These are phyloP conservation scores for Scalesia atractyloides DNA, from an alignment of 129 eudicot genomes.

Conservation along the genomic window DNA sequence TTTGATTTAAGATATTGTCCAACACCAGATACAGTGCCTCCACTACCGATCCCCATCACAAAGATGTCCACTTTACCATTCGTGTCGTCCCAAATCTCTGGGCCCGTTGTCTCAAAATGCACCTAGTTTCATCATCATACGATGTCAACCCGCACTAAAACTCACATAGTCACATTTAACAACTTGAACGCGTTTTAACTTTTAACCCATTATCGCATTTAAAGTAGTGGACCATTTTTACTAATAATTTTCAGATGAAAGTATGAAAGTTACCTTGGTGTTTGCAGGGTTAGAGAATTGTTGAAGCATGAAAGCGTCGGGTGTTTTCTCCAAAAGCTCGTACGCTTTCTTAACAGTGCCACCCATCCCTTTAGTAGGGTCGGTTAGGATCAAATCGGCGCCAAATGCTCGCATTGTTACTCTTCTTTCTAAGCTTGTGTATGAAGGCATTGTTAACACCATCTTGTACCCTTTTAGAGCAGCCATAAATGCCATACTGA, in stretches of 20 bases:
- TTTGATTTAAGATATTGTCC: slow-evolving; percentile 94
- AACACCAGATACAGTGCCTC: slow-evolving; percentile 98
- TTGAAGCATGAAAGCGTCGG: slow-evolving; percentile 92
- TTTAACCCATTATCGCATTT: not conserved
- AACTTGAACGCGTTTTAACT: not conserved
- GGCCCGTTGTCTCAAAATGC: slow-evolving; percentile 97
- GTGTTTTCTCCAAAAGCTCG: slow-evolving; percentile 80
- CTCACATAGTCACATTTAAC: no score
- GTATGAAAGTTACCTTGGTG: slow-evolving; percentile 52
- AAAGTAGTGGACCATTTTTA: not conserved
- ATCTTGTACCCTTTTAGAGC: slow-evolving; percentile 98
- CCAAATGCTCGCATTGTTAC: slow-evolving; percentile 97
- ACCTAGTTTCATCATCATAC: slow-evolving; percentile 44
- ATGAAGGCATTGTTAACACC: slow-evolving; percentile 97
- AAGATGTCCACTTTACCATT: slow-evolving; percentile 89
- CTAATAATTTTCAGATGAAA: not conserved
- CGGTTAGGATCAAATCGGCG: slow-evolving; percentile 87
- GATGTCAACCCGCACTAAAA: slow-evolving; percentile 8
- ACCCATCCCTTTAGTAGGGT: slow-evolving; percentile 94
- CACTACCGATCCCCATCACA: slow-evolving; percentile 98
- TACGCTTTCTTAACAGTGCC: slow-evolving; percentile 97
- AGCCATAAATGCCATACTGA: slow-evolving; percentile 98
- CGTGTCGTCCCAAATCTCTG: slow-evolving; percentile 97
- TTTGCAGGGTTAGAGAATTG: slow-evolving; percentile 94
- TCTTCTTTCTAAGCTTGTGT: slow-evolving; percentile 94